Percentiles rank a stretch among this genome's conserved stretches.
phyloP scores from a whole-genome alignment of 2,329 filamentous ascomycete species.

The Phialemonium atrogriseum region DNA sequence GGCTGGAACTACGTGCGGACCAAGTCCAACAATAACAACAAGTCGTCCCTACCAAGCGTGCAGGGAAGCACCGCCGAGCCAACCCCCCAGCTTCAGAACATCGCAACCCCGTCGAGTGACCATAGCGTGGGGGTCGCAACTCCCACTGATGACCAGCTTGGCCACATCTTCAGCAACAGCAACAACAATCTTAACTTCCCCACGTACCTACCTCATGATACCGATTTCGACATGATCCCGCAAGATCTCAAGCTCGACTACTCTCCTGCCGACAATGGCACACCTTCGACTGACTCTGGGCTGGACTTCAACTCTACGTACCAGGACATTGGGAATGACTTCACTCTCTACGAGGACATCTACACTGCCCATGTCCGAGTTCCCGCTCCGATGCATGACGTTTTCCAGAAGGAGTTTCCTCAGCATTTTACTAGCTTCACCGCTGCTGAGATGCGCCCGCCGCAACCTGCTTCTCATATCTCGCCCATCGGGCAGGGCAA shows the following conservation, averaged over 20 bases:
- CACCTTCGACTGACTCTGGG: constrained; percentile 33
- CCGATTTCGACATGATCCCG: constrained; percentile 36
- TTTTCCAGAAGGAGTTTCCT: constrained; percentile 36
- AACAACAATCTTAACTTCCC: constrained; percentile 38
- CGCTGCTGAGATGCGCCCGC: constrained; percentile 28
- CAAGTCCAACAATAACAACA: constrained; percentile 77
- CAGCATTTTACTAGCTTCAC: constrained; percentile 32
- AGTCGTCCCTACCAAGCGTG: constrained; percentile 28
- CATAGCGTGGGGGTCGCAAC: constrained; percentile 47
- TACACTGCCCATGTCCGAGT: constrained; percentile 52
- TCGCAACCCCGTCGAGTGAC: constrained; percentile 55
- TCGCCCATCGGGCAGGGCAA: constrained; percentile 63
- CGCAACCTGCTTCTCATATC: constrained; percentile 43
- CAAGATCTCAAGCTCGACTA: constrained; percentile 33
- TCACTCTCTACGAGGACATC: constrained; percentile 55
- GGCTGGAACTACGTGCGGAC: constrained; percentile 64
- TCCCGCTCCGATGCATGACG: constrained; percentile 36
- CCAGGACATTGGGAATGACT: constrained; percentile 50
- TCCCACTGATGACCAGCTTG: constrained; percentile 41
- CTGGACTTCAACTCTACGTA: constrained; percentile 47
- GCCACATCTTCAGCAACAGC: constrained; percentile 18
- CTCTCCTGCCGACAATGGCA: constrained; percentile 42
- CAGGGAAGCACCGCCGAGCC: constrained; percentile 36
- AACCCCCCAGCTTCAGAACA: constrained; percentile 51
- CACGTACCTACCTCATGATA: constrained; percentile 34